phyloP scores from a whole-genome alignment of 2,329 filamentous ascomycete genomes.

The Xylariaceae sp. region DNA sequence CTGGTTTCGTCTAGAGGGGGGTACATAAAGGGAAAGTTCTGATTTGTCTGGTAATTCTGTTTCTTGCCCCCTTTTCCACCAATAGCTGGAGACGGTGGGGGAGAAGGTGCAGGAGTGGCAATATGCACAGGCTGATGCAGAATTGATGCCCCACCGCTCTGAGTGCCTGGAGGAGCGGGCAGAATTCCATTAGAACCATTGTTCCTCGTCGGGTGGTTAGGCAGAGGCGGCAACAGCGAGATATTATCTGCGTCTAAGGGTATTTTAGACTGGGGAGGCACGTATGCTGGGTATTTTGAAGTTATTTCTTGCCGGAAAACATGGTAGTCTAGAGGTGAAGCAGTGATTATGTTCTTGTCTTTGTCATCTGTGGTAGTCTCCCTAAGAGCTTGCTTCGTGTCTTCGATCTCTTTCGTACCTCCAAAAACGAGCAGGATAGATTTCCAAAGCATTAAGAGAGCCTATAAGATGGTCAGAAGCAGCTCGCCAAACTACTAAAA shows the following conservation, averaged over 20 bases:
- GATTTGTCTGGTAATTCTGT: slow-evolving; percentile 98
- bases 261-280: slow-evolving; percentile 82
- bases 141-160: slow-evolving; percentile 74
- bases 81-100: slow-evolving; percentile 84
- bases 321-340: slow-evolving; percentile 94
- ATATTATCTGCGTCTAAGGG: slow-evolving; percentile 90
- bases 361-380: slow-evolving; percentile 65
- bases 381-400: slow-evolving; percentile 74
- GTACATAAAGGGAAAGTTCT: slow-evolving; percentile 98
- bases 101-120: slow-evolving; percentile 95
- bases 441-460: slow-evolving; percentile 91
- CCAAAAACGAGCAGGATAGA: slow-evolving; percentile 85
- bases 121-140: slow-evolving; percentile 97
- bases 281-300: slow-evolving; percentile 96
- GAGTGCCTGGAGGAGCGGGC: slow-evolving; percentile 58
- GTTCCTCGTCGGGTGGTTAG: slow-evolving; percentile 71
- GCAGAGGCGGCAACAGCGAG: slow-evolving; percentile 84
- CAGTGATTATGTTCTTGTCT: slow-evolving; percentile 81
- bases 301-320: slow-evolving; percentile 95
- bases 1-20: slow-evolving; percentile 88
- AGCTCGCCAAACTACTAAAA: neutral
- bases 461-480: slow-evolving; percentile 46
- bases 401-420: slow-evolving; percentile 73
- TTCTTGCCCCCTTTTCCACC: slow-evolving; percentile 96
- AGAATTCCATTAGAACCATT: slow-evolving; percentile 68